phyloP scores from a whole-genome alignment of 345 rosid genomes.

The Ceriops zippeliana region DNA sequence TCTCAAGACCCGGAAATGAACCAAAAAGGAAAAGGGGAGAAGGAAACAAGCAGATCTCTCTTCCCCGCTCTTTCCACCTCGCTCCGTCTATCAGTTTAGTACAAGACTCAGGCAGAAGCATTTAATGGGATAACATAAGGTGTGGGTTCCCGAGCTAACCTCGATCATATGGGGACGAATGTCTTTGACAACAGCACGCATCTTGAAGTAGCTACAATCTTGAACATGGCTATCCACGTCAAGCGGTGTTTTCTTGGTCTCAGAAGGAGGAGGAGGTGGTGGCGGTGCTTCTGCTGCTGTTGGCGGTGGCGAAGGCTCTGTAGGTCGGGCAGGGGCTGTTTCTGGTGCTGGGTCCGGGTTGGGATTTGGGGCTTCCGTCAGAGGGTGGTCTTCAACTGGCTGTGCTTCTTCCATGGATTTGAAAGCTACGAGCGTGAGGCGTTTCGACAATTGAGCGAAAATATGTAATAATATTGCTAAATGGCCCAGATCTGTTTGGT shows the following conservation, averaged over 20 bases:
- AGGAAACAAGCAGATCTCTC: too few relatives aligned
- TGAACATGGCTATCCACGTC: slow-evolving; percentile 39
- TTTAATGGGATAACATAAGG: too few relatives aligned
- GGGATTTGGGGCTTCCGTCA: slow-evolving; percentile 14
- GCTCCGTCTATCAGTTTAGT: neutral
- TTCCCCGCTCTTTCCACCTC: too few relatives aligned
- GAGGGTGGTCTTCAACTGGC: slow-evolving; percentile 17
- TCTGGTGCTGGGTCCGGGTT: slow-evolving; percentile 14
- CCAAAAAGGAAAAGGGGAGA: too few relatives aligned
- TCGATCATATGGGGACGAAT: slow-evolving; percentile 39
- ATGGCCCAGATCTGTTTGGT: neutral
- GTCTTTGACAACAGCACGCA: slow-evolving; percentile 35
- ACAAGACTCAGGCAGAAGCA: neutral
- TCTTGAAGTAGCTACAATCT: slow-evolving; percentile 46
- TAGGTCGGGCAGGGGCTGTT: slow-evolving; percentile 23
- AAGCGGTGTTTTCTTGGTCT: slow-evolving; percentile 49
- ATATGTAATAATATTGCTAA: too few relatives aligned
- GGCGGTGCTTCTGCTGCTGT: neutral
- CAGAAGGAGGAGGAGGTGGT: slow-evolving; percentile 7
- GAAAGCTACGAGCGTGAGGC: too few relatives aligned
- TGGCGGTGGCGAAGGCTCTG: slow-evolving; percentile 11
- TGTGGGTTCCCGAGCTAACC: slow-evolving; percentile 17
- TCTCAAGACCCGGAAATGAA: too few relatives aligned
- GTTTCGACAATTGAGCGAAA: neutral
- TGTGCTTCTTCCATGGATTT: slow-evolving; percentile 38